Percentiles rank a stretch among this genome's conserved stretches.
These are phyloP conservation scores for Picea glauca DNA, from an alignment of 75 land plant genomes.

Conservation along the genomic window DNA sequence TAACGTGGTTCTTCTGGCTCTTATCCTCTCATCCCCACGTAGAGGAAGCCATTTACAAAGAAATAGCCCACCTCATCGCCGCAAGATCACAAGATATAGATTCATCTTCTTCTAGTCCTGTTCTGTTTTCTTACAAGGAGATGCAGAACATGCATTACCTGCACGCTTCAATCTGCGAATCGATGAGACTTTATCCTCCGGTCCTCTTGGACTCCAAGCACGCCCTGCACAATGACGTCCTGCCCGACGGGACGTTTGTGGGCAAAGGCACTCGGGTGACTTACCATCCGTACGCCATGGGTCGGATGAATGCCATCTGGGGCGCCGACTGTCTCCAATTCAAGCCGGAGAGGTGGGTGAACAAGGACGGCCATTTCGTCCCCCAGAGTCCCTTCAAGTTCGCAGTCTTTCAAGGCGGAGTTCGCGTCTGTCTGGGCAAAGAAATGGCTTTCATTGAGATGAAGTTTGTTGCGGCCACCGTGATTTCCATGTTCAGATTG, in stretches of 20 bases:
- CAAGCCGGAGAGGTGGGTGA: conserved; percentile 27
- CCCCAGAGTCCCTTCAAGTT: conserved; percentile 20
- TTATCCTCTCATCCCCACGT: conserved; percentile 37
- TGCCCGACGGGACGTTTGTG: conserved; percentile 22
- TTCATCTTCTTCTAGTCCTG: background rate
- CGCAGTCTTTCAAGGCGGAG: conserved; percentile 16
- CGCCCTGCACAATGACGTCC: conserved; percentile 7
- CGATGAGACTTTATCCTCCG: background rate
- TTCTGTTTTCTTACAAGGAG: background rate
- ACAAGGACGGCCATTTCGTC: background rate
- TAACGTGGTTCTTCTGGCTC: conserved; percentile 59
- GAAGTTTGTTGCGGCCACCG: conserved; percentile 26
- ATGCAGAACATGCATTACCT: background rate
- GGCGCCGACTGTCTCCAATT: conserved; percentile 24
- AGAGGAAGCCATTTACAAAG: conserved; percentile 24
- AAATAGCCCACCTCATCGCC: conserved; percentile 17
- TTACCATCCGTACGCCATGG: conserved; percentile 32
- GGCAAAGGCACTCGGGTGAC: conserved; percentile 3
- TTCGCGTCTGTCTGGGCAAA: conserved; percentile 41
- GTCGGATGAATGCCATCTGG: conserved; percentile 22
- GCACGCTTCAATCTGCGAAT: background rate
- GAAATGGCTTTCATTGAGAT: conserved; percentile 37
- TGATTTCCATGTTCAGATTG: conserved; percentile 17
- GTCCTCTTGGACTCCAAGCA: conserved; percentile 8
- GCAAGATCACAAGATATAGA: background rate